Evolutionary conservation across 106 monocot species (phyloP), one percentile per base, ranked within the genome.

Genomic region (Phalaenopsis equestris): DNA sequence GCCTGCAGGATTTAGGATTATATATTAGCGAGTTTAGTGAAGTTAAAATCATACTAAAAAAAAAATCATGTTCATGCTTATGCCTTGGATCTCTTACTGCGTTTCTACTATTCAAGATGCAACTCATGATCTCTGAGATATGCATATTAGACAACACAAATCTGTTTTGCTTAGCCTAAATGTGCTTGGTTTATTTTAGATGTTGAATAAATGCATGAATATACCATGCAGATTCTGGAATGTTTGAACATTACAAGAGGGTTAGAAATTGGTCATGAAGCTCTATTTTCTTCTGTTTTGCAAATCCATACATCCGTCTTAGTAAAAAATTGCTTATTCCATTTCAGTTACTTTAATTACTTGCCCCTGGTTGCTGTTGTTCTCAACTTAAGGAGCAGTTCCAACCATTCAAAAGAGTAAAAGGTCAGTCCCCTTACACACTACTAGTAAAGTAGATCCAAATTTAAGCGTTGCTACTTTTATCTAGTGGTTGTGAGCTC

Each of bases 321-420:
- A 47, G n/a, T 75, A 75, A 47, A 75, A 75, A 11, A 75, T 45
- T 46, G 23, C 75, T 75, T 75, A 75, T 75, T 47, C 75, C 75
- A 75, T 75, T 75, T 75, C 75, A 75, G 75, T 75, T 75, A 45
- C 75, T 75, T n/a, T 45, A 75, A 75, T 75, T 75, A n/a, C 75
- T 75, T 12, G 75, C 46, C 46, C 8, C 42, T 42, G 41, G 41
- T 73, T 73, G 73, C 73, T 73, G 73, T 42, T 45, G 45, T 75
- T 75, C 75, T 45, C 75, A 47, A 47, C 47, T 75, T 45, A 75
- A 18, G 47, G 47, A 75, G 43, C 75, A n/a, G 47, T 47, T 47
- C 19, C 47, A 47, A 75, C 47, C 75, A 47, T 75, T 42, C 75
- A 75, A 75, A 75, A 75, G 47, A 46, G 75, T 23, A 75, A 47